Evolutionary conservation across 805 yeast genomes (phyloP).

Genomic region (Metschnikowia kofuensis): DNA sequence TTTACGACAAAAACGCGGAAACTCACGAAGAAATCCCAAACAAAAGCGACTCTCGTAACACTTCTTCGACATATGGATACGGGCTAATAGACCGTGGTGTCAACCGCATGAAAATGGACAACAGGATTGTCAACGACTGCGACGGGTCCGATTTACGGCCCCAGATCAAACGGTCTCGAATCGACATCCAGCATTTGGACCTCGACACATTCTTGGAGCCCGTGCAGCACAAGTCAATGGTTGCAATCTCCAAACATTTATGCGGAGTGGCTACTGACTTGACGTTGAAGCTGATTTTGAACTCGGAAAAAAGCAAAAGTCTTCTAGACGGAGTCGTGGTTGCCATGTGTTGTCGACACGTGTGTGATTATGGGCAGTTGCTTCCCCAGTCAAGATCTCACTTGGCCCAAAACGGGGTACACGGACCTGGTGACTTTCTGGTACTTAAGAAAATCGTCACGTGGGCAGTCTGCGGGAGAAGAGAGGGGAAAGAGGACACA

Average conservation of each 20-base stretch:
- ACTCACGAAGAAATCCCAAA: not conserved
- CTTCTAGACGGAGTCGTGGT: slow-evolving; percentile 59
- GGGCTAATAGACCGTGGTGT: slow-evolving; percentile 74
- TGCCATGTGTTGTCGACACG: slow-evolving; percentile 93
- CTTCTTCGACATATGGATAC: slow-evolving; percentile 34
- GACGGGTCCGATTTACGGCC: slow-evolving; percentile 26
- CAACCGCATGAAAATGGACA: slow-evolving; percentile 75
- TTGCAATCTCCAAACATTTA: slow-evolving; percentile 80
- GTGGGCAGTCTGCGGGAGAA: slow-evolving; percentile 83
- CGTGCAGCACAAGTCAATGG: slow-evolving; percentile 26
- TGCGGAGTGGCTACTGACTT: slow-evolving; percentile 95
- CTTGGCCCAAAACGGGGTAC: slow-evolving; percentile 33
- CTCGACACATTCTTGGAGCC: slow-evolving; percentile 44
- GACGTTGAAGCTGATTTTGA: slow-evolving; percentile 62
- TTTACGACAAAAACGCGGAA: slow-evolving; percentile 17
- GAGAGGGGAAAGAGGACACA: slow-evolving; percentile 35
- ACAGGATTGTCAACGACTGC: slow-evolving; percentile 58
- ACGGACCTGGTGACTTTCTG: slow-evolving; percentile 37
- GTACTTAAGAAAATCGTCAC: slow-evolving; percentile 65
- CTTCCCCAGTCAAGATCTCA: slow-evolving; percentile 45
- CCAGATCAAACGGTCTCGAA: slow-evolving; percentile 50
- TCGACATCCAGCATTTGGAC: slow-evolving; percentile 76
- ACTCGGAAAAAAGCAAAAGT: slow-evolving; percentile 20
- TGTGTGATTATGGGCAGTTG: slow-evolving; percentile 61
- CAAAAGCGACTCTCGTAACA: not conserved